Base-by-base conservation (phyloP, 1,139 yeast species). In the Debaryomyces psychrophilus region DNA sequence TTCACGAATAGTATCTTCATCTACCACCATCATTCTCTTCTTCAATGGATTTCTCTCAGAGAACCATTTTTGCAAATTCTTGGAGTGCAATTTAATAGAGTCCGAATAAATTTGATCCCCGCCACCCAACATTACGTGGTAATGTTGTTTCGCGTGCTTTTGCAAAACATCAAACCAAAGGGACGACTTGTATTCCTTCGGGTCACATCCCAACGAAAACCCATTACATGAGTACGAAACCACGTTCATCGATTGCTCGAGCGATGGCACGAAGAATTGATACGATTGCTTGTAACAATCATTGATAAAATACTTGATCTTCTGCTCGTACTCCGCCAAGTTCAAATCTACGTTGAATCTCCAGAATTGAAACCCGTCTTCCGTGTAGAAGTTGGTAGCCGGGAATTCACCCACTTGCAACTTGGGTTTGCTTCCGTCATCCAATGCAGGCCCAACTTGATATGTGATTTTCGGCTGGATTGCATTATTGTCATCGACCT, bases 71-170 rank as follows among this genome's bases (percentile, higher is more conserved):
- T 76, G 68, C 55, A 86, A 77, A 29, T 73, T 70, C 40, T 73
- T 59, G 5, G 86, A 81, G 36, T 82, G 74, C 31, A 79, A 58
- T 61, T 85, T 87, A 55, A 93, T 82, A 2, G 90, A 76, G 65
- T 93, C 98, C 47, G 92, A 83, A 65, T 93, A 93, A 44, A 93
- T 79, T 68, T 93, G 99, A 65, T 93, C 99, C 28, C 99, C 99
- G 42, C 98, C 98, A 17, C 98, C 98, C 36, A 92, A 73, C 96
- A 92, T 90, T 5, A 90, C 97, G 62, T 93, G 97, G 68, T 88
- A 90, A 41, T 85, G 92, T 38, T 73, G 65, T 7, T 60, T 53
- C 5, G 69, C 59, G 61, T 90, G 96, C 53, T 82, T 82, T 25
- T 78, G 71, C 58, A 92, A 60, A 3, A 92, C 95, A 61, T 93